These are phyloP conservation scores for Oryza glaberrima DNA, from an alignment of 176 grass and related monocot genomes.

Conservation along the genomic window DNA sequence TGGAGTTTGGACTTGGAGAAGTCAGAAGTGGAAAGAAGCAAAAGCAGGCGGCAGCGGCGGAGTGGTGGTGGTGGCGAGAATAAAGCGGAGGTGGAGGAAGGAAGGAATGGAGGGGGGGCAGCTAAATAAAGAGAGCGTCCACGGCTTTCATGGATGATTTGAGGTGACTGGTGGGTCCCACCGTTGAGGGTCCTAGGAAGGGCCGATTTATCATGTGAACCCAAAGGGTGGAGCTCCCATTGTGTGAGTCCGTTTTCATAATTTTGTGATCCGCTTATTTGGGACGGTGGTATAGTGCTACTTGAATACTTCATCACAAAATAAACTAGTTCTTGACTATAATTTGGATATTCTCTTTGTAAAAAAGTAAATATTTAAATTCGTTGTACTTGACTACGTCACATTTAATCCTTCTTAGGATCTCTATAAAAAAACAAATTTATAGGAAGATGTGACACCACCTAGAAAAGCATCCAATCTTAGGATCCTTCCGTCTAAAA, in stretches of 20 bases:
- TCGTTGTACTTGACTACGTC: no score
- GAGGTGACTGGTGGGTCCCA: not conserved
- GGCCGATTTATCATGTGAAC: slow-evolving; percentile 3
- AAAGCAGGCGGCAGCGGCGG: not conserved
- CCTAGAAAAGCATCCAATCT: no score
- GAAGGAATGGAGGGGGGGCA: not conserved
- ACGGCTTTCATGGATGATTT: slow-evolving; percentile 9
- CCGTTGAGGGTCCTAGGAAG: not conserved
- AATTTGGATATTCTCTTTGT: no score
- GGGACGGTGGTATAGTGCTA: no score
- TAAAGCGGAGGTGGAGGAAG: slow-evolving; percentile 2
- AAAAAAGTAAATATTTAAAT: no score
- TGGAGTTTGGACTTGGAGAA: not conserved
- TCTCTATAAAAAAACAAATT: no score
- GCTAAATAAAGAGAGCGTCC: slow-evolving; percentile 28
- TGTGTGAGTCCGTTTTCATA: not conserved
- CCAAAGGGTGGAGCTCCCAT: not conserved
- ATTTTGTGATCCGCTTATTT: not conserved
- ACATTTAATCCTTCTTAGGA: no score
- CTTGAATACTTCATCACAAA: not conserved
- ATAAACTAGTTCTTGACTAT: no score
- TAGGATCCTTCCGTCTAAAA: no score
- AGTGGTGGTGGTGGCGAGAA: not conserved
- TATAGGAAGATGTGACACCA: no score
- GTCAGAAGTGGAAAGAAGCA: slow-evolving; percentile 9